phyloP scores from a whole-genome alignment of 495 filamentous ascomycete genomes.

The Podospora pseudocomata region DNA sequence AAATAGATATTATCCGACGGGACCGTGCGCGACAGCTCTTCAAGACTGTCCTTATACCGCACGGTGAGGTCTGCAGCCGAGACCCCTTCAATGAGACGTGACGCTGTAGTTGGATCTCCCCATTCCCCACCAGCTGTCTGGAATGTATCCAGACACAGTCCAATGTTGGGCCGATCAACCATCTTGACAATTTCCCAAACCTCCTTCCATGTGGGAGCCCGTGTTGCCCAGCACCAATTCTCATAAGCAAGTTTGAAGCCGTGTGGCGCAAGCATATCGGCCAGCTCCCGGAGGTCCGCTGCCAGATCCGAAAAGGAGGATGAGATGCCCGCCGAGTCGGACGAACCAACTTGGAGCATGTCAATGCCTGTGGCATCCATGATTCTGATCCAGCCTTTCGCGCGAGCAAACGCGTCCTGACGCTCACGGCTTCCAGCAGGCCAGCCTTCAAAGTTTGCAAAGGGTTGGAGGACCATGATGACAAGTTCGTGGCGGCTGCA shows the following conservation, averaged over 20 bases:
- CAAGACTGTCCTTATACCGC: slow-evolving; percentile 51
- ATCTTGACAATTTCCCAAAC: slow-evolving; percentile 63
- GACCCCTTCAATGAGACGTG: slow-evolving; percentile 49
- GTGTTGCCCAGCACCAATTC: slow-evolving; percentile 82
- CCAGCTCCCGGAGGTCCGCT: slow-evolving; percentile 59
- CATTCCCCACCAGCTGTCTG: slow-evolving; percentile 73
- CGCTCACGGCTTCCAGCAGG: slow-evolving; percentile 50
- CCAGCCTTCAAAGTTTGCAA: slow-evolving; percentile 81
- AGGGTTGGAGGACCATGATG: slow-evolving; percentile 76
- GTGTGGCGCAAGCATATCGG: slow-evolving; percentile 56
- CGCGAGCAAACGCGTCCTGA: slow-evolving; percentile 62
- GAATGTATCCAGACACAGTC: slow-evolving; percentile 80
- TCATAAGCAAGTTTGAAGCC: slow-evolving; percentile 68
- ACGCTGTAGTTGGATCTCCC: slow-evolving; percentile 66
- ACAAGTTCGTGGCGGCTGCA: slow-evolving; percentile 52
- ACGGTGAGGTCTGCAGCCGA: slow-evolving; percentile 40
- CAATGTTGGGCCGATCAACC: slow-evolving; percentile 62
- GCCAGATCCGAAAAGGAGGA: slow-evolving; percentile 49
- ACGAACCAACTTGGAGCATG: slow-evolving; percentile 75
- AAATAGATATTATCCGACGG: slow-evolving; percentile 71
- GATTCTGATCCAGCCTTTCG: slow-evolving; percentile 65
- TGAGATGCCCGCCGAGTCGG: slow-evolving; percentile 55
- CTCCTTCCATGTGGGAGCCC: slow-evolving; percentile 63
- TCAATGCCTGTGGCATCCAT: slow-evolving; percentile 69
- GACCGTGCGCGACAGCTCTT: slow-evolving; percentile 52